A percentile compares a stretch with the other conserved stretches of the same genome.
Evolutionary conservation across 2,329 filamentous ascomycete genomes (phyloP).

Genomic region (Arthrobotrys conoides): DNA sequence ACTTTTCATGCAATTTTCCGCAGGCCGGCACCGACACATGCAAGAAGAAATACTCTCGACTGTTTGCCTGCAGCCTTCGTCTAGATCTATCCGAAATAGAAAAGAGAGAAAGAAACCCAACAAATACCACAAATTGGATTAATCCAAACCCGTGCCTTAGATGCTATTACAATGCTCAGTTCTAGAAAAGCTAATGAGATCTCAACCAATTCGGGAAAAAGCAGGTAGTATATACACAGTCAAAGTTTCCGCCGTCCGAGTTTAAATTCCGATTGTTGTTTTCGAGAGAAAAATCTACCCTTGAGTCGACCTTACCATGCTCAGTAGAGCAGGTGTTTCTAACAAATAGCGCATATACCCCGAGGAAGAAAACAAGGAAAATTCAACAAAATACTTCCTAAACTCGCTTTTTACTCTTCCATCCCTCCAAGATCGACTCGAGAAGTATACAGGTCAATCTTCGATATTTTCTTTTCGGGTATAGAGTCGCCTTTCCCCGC

Average conservation of each 20-base stretch:
- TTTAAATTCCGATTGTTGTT: slow-evolving; percentile 24
- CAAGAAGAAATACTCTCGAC: slow-evolving; percentile 15
- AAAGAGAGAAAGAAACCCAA: neutral
- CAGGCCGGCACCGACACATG: slow-evolving; percentile 20
- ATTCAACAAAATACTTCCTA: slow-evolving; percentile 22
- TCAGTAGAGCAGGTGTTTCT: slow-evolving; percentile 54
- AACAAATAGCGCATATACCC: slow-evolving; percentile 47
- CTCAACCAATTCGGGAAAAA: slow-evolving; percentile 40
- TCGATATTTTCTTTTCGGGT: slow-evolving; percentile 58
- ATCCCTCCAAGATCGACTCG: slow-evolving; percentile 55
- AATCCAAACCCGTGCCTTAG: slow-evolving; percentile 6
- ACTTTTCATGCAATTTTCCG: neutral
- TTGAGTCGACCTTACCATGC: slow-evolving; percentile 53
- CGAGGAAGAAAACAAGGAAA: slow-evolving; percentile 33
- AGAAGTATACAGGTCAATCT: slow-evolving; percentile 58
- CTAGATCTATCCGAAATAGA: slow-evolving; percentile 11
- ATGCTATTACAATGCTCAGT: neutral
- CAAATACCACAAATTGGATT: slow-evolving; percentile 18
- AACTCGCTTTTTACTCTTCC: slow-evolving; percentile 48
- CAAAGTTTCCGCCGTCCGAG: slow-evolving; percentile 38
- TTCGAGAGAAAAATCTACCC: slow-evolving; percentile 38
- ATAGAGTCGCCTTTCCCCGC: slow-evolving; percentile 74
- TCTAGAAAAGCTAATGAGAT: slow-evolving; percentile 30
- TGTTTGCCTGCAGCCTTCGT: slow-evolving; percentile 16
- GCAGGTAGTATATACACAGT: slow-evolving; percentile 36